A percentile compares a stretch with the other conserved stretches of the same genome.
These are phyloP conservation scores for Primulina tabacum DNA, from an alignment of 257 asterid species.

Conservation along the genomic window DNA sequence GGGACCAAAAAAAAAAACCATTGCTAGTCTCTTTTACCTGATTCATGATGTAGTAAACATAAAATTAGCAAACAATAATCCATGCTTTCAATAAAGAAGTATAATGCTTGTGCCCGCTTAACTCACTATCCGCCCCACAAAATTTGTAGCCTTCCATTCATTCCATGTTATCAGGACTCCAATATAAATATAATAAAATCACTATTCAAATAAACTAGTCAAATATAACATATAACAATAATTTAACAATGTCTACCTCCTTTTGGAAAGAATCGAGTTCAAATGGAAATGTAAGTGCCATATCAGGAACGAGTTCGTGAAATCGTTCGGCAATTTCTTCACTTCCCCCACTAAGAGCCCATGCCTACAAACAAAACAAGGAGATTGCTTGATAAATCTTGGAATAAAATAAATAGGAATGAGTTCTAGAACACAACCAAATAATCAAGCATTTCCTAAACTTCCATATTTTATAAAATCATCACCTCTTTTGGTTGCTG, in stretches of 20 bases:
- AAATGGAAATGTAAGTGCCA: constrained; percentile 90
- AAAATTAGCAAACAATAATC: background rate
- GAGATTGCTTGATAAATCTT: constrained; percentile 11
- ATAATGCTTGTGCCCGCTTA: constrained; percentile 8
- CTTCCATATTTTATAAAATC: constrained; percentile 12
- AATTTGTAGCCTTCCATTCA: constrained; percentile 9
- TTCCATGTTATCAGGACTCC: constrained; percentile 21
- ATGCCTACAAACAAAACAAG: constrained; percentile 46
- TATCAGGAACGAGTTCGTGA: constrained; percentile 87
- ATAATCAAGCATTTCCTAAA: background rate
- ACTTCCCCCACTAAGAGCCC: constrained; percentile 67
- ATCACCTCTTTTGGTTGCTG: constrained; percentile 61
- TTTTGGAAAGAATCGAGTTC: constrained; percentile 95
- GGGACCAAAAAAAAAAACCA: constrained; percentile 7
- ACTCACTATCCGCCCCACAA: constrained; percentile 10
- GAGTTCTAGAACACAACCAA: constrained; percentile 9
- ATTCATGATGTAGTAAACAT: constrained; percentile 16
- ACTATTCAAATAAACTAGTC: constrained; percentile 18
- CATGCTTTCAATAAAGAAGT: constrained; percentile 18
- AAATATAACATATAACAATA: constrained; percentile 16
- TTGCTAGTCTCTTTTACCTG: background rate
- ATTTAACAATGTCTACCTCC: constrained; percentile 55
- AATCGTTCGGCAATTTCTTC: constrained; percentile 67
- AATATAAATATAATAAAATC: constrained; percentile 23
- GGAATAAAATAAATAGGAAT: constrained; percentile 19